phyloP scores from a whole-genome alignment of 768 basidiomycete species.

The Boletales sp. region DNA sequence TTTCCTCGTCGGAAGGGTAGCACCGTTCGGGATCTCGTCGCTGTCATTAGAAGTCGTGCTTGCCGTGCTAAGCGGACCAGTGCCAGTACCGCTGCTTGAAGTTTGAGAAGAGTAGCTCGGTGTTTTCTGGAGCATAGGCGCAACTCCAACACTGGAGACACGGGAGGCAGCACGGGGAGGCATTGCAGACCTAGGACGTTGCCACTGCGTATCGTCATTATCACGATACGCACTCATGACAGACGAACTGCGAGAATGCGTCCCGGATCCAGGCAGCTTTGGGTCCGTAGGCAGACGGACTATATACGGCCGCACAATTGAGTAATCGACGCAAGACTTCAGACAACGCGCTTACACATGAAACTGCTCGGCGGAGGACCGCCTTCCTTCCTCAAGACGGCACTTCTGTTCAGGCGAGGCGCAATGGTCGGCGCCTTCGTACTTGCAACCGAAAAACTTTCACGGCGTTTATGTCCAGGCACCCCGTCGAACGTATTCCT shows the following conservation, averaged over 20 bases:
- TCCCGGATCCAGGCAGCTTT: conserved; percentile 37
- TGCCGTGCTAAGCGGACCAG: conserved; percentile 27
- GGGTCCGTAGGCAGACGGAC: conserved; percentile 45
- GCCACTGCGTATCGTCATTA: conserved; percentile 8
- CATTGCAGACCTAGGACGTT: conserved; percentile 14
- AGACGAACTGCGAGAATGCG: conserved; percentile 43
- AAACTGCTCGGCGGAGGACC: conserved; percentile 61
- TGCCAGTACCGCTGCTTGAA: conserved; percentile 22
- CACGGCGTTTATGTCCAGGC: conserved; percentile 80
- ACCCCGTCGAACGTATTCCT: conserved; percentile 70
- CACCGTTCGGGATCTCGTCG: conserved; percentile 16
- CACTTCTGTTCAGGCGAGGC: conserved; percentile 44
- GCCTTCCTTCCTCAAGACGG: conserved; percentile 42
- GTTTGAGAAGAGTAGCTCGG: conserved; percentile 23
- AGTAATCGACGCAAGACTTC: background rate
- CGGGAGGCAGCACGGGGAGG: conserved; percentile 44
- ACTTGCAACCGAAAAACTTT: conserved; percentile 67
- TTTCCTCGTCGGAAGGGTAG: conserved; percentile 25
- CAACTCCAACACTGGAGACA: conserved; percentile 24
- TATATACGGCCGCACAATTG: conserved; percentile 29
- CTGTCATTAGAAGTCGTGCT: conserved; percentile 23
- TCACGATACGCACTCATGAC: conserved; percentile 29
- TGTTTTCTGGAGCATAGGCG: conserved; percentile 14
- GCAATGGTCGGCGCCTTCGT: conserved; percentile 39
- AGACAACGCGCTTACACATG: conserved; percentile 53